Evolutionary conservation across 1,139 yeast species (phyloP).

Genomic region (Candida tetrigidarum): DNA sequence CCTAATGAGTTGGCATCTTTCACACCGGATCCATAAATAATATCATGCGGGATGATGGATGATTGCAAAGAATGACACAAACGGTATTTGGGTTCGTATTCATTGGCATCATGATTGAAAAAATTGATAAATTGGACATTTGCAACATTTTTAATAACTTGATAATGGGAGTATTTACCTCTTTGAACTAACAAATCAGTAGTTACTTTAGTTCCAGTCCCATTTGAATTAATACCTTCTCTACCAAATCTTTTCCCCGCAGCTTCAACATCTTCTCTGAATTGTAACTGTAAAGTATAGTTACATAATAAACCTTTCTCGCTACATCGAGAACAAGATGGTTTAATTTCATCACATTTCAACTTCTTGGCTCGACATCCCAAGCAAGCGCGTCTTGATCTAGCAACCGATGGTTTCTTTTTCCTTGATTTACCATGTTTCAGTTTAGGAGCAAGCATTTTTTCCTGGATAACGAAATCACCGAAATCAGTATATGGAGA

Average conservation of each 20-base stretch:
- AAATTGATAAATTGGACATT: slow-evolving; percentile 26
- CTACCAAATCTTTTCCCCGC: slow-evolving; percentile 35
- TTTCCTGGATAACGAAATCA: background rate
- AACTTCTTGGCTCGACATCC: slow-evolving; percentile 35
- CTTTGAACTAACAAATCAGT: slow-evolving; percentile 17
- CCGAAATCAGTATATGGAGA: slow-evolving; percentile 4
- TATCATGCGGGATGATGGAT: slow-evolving; percentile 27
- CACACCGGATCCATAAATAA: slow-evolving; percentile 13
- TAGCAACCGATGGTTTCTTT: background rate
- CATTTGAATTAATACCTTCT: slow-evolving; percentile 33
- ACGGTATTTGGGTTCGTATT: slow-evolving; percentile 2
- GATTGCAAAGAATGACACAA: slow-evolving; percentile 17
- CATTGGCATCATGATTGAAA: slow-evolving; percentile 18
- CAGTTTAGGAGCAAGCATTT: background rate
- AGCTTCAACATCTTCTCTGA: slow-evolving; percentile 33
- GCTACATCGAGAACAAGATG: slow-evolving; percentile 41
- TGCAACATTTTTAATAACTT: slow-evolving; percentile 18
- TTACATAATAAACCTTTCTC: slow-evolving; percentile 33
- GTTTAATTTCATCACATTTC: slow-evolving; percentile 52
- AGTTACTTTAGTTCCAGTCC: slow-evolving; percentile 14
- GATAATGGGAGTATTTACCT: slow-evolving; percentile 20
- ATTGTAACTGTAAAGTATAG: slow-evolving; percentile 28
- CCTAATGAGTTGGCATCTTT: slow-evolving; percentile 22
- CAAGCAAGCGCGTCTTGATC: slow-evolving; percentile 35
- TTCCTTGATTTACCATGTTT: background rate